Evolutionary conservation across 805 yeast species (phyloP).

Genomic region (Candida suzukii): DNA sequence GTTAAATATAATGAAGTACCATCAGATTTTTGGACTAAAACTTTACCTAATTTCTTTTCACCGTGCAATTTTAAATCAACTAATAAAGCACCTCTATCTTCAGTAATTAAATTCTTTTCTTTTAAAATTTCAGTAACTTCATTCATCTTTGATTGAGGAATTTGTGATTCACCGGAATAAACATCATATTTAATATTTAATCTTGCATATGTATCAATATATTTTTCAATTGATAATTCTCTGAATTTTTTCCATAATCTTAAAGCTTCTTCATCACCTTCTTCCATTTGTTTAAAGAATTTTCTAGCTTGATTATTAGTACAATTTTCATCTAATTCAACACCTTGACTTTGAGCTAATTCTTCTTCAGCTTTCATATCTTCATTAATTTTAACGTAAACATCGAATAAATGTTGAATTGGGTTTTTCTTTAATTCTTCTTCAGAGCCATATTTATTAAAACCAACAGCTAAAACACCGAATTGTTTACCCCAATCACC

Average conservation of each 20-base stretch:
- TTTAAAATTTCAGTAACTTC: constrained; percentile 55
- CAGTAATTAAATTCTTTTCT: constrained; percentile 65
- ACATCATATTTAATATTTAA: constrained; percentile 82
- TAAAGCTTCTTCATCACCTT: constrained; percentile 79
- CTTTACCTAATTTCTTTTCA: constrained; percentile 89
- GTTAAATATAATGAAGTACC: constrained; percentile 93
- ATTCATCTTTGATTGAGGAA: constrained; percentile 64
- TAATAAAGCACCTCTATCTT: constrained; percentile 85
- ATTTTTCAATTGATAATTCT: constrained; percentile 81
- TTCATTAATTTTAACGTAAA: constrained; percentile 80
- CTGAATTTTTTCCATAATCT: constrained; percentile 82
- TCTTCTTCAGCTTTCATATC: constrained; percentile 64
- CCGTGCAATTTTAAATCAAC: constrained; percentile 74
- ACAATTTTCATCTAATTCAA: constrained; percentile 34
- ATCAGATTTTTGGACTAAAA: constrained; percentile 86
- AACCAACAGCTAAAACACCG: constrained; percentile 93
- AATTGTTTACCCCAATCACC: constrained; percentile 99
- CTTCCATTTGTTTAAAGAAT: constrained; percentile 87
- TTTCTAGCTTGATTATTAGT: constrained; percentile 82
- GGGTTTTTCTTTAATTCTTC: constrained; percentile 69
- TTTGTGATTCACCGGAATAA: constrained; percentile 96
- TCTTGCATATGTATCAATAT: constrained; percentile 83
- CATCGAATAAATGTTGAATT: constrained; percentile 89
- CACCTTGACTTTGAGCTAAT: constrained; percentile 43
- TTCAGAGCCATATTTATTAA: constrained; percentile 76